A percentile compares a stretch with the other conserved stretches of the same genome.
Conservation (phyloP, 768 basidiomycete genomes). For the Baorangia bicolor region DNA sequence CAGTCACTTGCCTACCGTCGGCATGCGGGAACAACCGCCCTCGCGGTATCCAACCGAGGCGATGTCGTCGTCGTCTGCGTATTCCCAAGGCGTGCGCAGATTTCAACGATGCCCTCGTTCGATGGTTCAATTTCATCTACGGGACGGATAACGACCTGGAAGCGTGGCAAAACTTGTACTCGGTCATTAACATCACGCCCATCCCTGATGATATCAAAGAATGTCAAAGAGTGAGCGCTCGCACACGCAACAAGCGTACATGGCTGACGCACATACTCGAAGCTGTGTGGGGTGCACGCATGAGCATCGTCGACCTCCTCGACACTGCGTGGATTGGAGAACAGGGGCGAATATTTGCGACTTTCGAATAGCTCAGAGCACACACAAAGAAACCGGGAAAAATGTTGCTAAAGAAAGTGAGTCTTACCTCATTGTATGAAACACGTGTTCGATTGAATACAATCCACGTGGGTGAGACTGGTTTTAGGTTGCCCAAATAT, state of each 20-base stretch:
- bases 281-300: conserved; percentile 29
- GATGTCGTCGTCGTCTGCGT: no score
- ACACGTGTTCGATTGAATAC: no score
- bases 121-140: conserved; percentile 26
- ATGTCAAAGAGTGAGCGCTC: conserved; percentile 16
- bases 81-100: no score
- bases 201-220: conserved; percentile 16
- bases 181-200: conserved; percentile 19
- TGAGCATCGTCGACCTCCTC: conserved; percentile 38
- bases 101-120: conserved; percentile 22
- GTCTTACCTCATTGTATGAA: no score
- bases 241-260: not conserved
- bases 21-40: no score
- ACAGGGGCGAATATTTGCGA: conserved; percentile 24
- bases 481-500: no score
- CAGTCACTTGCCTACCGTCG: no score
- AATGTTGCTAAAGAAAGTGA: conserved; percentile 31
- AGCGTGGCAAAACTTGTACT: conserved; percentile 29
- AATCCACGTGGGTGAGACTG: no score
- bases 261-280: not conserved
- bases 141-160: conserved; percentile 18
- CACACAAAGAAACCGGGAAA: conserved; percentile 26
- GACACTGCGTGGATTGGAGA: conserved; percentile 12
- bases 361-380: conserved; percentile 20
- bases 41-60: no score